Base-by-base conservation (phyloP, 2,329 filamentous ascomycete genomes). In the Penicillium sp. region DNA sequence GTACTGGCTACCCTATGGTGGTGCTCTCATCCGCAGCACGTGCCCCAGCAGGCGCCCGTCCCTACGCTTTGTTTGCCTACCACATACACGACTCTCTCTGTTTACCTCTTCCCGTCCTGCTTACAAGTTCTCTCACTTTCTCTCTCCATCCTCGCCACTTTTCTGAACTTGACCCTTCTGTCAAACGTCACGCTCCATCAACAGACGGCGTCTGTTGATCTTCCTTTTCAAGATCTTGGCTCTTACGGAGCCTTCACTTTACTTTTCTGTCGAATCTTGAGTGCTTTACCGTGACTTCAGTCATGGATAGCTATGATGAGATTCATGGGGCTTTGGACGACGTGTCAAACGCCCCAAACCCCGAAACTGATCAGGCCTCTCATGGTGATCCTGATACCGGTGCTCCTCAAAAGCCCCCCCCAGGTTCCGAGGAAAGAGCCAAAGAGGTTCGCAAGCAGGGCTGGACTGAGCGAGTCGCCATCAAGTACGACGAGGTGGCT, bases 381-480 rank as follows among this genome's bases (percentile, higher is more conserved):
- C 5, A 5, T 18, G 10, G 6, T 23, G 21, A 43, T 26, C 39
- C 39, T 2, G n/a, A 40, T 19, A 14, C 34, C 3, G 16, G 9
- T n/a, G 4, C 37, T 5, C 3, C 10, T 3, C 13, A 18, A 2
- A 43, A 28, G 6, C 39, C 39, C 5, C 23, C 39, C 5, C 3
- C n/a, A 6, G 39, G 24, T 3, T 28, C 21, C 5, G 18, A 28
- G n/a, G 68, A 72, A 37, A 65, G 68, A 7, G 59, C 64, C 11
- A 61, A 54, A 23, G 46, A 67, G n/a, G 72, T 73, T 40, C 70
- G 71, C 24, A 66, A 73, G 9, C 72, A 71, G 19, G 74, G 73
- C 1, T 78, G 76, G 76, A 61, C 55, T 8, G 64, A 68, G 7
- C 73, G 69, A 2, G 64, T 72, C 33, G 59, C 65, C 3, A 77